These are phyloP conservation scores for Gossypium armourianum DNA, from an alignment of 441 rosid species.

Conservation along the genomic window DNA sequence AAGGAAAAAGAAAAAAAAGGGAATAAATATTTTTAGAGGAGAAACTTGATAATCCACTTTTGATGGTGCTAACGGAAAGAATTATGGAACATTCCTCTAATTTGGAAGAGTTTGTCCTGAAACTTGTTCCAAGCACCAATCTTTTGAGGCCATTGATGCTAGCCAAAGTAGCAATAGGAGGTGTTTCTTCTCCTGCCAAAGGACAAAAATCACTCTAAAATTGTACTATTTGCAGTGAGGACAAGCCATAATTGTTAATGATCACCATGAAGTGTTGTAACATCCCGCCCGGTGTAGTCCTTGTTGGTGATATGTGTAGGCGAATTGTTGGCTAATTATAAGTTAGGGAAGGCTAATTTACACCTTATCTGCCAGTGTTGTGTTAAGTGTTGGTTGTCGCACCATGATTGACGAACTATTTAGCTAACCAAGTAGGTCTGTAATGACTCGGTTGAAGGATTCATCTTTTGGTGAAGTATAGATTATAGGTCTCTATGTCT, in stretches of 20 bases:
- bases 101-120: conserved; percentile 56
- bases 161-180: conserved; percentile 69
- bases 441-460: too few relatives aligned
- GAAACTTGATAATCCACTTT: conserved; percentile 49
- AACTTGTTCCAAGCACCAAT: conserved; percentile 39
- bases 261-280: conserved; percentile 44
- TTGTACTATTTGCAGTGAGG: conserved; percentile 78
- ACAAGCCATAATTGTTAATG: conserved; percentile 60
- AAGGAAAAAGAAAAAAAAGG: too few relatives aligned
- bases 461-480: too few relatives aligned
- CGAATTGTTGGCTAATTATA: too few relatives aligned
- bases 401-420: too few relatives aligned
- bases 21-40: conserved; percentile 24
- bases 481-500: too few relatives aligned
- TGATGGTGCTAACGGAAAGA: conserved; percentile 62
- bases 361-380: too few relatives aligned
- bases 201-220: conserved; percentile 36
- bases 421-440: too few relatives aligned
- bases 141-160: conserved; percentile 47
- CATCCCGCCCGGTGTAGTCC: too few relatives aligned
- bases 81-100: conserved; percentile 46
- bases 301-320: too few relatives aligned
- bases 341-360: too few relatives aligned
- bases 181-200: conserved; percentile 38
- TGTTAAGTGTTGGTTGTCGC: too few relatives aligned